These are phyloP conservation scores for Aspergillus thermomutatus DNA, from an alignment of 2,329 filamentous ascomycete genomes.

Conservation along the genomic window DNA sequence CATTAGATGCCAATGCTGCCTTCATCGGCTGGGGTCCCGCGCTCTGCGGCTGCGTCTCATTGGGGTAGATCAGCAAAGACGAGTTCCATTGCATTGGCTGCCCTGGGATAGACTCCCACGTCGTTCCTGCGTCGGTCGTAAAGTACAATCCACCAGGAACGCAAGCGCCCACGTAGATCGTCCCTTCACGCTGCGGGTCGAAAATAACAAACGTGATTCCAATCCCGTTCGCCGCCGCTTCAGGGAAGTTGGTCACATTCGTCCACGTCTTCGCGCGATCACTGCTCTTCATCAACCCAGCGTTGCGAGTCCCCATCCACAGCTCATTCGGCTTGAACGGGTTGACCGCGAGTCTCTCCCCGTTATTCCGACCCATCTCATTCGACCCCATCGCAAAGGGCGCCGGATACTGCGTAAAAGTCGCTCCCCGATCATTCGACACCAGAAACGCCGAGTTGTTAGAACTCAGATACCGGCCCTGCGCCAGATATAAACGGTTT, in stretches of 20 bases:
- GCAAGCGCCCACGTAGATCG: slow-evolving; percentile 10
- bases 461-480: slow-evolving; percentile 11
- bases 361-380: slow-evolving; percentile 14
- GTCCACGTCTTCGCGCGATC: slow-evolving; percentile 11
- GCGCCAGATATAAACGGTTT: slow-evolving; percentile 10
- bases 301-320: slow-evolving; percentile 11
- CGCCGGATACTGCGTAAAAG: slow-evolving; percentile 6
- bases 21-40: slow-evolving; percentile 14
- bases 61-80: slow-evolving; percentile 7
- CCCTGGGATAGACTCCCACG: slow-evolving; percentile 8
- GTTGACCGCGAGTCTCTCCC: slow-evolving; percentile 13
- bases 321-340: slow-evolving; percentile 11
- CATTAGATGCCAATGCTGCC: slow-evolving; percentile 9
- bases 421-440: slow-evolving; percentile 8
- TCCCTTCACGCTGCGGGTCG: slow-evolving; percentile 7
- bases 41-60: slow-evolving; percentile 11
- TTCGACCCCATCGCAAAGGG: slow-evolving; percentile 12
- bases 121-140: slow-evolving; percentile 8
- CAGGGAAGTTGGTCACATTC: slow-evolving; percentile 10
- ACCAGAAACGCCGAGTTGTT: slow-evolving; percentile 10
- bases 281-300: slow-evolving; percentile 11
- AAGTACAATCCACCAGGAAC: slow-evolving; percentile 9
- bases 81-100: slow-evolving; percentile 11
- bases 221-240: slow-evolving; percentile 9
- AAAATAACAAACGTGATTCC: slow-evolving; percentile 13